phyloP scores from a whole-genome alignment of 2,329 filamentous ascomycete species.

The Microascus cirrosus region DNA sequence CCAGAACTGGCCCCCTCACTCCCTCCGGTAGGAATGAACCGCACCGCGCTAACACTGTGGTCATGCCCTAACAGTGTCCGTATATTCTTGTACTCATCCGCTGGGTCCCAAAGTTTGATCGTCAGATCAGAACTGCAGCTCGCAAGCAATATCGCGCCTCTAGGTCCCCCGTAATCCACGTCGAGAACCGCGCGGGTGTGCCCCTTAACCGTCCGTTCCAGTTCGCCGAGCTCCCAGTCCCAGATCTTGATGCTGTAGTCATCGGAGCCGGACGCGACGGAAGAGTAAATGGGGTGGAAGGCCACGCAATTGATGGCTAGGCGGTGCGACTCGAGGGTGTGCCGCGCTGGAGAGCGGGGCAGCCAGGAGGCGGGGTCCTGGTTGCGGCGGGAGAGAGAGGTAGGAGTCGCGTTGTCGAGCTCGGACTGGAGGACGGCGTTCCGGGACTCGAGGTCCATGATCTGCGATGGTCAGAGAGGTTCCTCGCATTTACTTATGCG shows the following conservation, averaged over 20 bases:
- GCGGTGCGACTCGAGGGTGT: slow-evolving; percentile 75
- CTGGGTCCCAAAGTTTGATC: slow-evolving; percentile 91
- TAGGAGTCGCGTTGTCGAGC: slow-evolving; percentile 69
- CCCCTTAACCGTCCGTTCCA: slow-evolving; percentile 82
- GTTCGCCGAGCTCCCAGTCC: slow-evolving; percentile 90
- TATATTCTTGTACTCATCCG: slow-evolving; percentile 91
- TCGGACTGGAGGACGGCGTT: slow-evolving; percentile 67
- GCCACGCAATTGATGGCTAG: slow-evolving; percentile 75
- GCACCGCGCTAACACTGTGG: slow-evolving; percentile 78
- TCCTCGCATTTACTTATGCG: too few species aligned
- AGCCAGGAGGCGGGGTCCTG: slow-evolving; percentile 81
- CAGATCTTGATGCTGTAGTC: slow-evolving; percentile 94
- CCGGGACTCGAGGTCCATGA: slow-evolving; percentile 82
- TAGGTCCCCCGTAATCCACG: slow-evolving; percentile 80
- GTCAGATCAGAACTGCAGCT: slow-evolving; percentile 83
- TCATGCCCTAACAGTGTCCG: slow-evolving; percentile 84
- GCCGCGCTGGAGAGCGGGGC: slow-evolving; percentile 68
- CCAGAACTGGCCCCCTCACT: slow-evolving; percentile 61
- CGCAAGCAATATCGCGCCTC: slow-evolving; percentile 56
- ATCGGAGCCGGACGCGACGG: slow-evolving; percentile 80
- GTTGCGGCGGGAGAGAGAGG: slow-evolving; percentile 65
- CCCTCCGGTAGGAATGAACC: slow-evolving; percentile 77
- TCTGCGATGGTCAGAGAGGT: slow-evolving; percentile 36
- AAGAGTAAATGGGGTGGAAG: slow-evolving; percentile 87
- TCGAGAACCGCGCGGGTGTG: slow-evolving; percentile 84